phyloP scores from a whole-genome alignment of 306 rosid species.

The Cicer judaicum region DNA sequence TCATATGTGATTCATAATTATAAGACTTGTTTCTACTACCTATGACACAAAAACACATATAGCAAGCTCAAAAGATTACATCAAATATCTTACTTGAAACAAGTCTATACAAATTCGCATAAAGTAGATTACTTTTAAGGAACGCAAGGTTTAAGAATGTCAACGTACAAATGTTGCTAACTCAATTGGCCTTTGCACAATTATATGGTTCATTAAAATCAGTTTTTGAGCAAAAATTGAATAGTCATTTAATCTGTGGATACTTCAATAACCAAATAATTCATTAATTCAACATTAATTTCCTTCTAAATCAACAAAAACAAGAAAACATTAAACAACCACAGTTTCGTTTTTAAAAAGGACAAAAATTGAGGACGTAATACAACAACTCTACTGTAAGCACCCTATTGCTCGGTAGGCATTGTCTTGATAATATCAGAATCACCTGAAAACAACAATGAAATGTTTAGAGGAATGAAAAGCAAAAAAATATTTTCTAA shows the following conservation, averaged over 20 bases:
- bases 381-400: neutral
- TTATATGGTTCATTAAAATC: neutral
- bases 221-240: neutral
- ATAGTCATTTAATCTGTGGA: constrained; percentile 6
- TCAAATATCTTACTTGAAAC: no score
- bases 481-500: neutral
- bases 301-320: constrained; percentile 31
- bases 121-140: no score
- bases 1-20: no score
- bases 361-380: constrained; percentile 11
- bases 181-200: no score
- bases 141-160: no score
- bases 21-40: no score
- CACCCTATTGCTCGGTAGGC: constrained; percentile 49
- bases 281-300: constrained; percentile 20
- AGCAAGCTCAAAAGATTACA: no score
- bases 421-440: constrained; percentile 57
- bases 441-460: constrained; percentile 55
- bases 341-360: neutral
- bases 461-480: neutral
- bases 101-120: no score
- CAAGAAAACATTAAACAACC: constrained; percentile 33
- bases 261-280: constrained; percentile 29
- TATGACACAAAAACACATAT: no score
- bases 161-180: no score